Evolutionary conservation across 2,329 filamentous ascomycete species (phyloP), one percentile per base, ranked within the genome.

Genomic region (Talaromyces amestolkiae): DNA sequence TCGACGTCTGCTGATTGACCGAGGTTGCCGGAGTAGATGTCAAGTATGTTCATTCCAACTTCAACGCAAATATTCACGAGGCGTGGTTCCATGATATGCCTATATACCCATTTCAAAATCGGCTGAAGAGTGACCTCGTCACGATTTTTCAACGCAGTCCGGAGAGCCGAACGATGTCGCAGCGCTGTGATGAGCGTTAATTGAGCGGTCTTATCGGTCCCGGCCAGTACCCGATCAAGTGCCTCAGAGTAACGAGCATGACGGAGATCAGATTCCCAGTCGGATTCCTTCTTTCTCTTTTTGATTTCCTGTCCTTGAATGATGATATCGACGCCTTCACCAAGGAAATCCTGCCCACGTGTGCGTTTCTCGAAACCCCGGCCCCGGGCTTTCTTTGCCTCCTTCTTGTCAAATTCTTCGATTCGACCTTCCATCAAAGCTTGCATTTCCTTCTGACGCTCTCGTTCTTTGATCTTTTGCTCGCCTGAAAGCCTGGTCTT

Each of bases 401-500:
- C 85, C 73, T 87, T 85, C 53, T 86, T 86, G 74, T 96, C 93
- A 74, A 92, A 90, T 63, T 89, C 85, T 63, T 91, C 92, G 64
- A 96, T 86, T 22, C 85, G 90, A 58, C 92, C 93, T 45, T 90
- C 87, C 66, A 96, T 79, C 64, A 96, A 82, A 2, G 92, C 90
- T 69, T 91, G 83, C 92, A 96, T 96, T 77, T 92, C 91, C 81
- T 90, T 91, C 74, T 91, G 89, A 60, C 90, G 87, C 77, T 94
- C 91, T 31, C 86, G 84, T 71, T 92, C 90, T 68, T 87, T 88
- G 27, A 87, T 84, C 64, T 94, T 94, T 72, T 96, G 91, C 63
- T 91, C 84, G 5, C 92, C 92, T 0, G 91, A 92, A 13, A 96
- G 85, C n/a, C 93, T 88, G 1, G 94, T 98, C 74, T 91, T 90